These are phyloP conservation scores for Umbilicus rupestris DNA, from an alignment of 164 flowering plant genomes.

Conservation along the genomic window DNA sequence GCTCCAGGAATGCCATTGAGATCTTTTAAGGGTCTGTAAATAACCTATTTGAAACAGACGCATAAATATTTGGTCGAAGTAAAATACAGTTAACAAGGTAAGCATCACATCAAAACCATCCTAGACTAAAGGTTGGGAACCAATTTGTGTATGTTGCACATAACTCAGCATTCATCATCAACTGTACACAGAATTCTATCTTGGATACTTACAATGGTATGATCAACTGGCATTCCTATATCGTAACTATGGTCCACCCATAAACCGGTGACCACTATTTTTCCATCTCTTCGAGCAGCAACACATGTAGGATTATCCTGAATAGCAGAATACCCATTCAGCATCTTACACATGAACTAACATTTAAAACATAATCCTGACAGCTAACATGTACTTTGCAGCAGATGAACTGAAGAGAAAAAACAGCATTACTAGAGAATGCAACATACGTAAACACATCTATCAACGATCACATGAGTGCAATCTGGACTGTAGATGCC, in stretches of 20 bases:
- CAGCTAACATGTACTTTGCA: not conserved
- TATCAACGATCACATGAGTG: conserved; percentile 75
- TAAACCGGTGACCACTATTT: conserved; percentile 47
- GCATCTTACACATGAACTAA: not conserved
- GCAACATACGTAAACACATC: conserved; percentile 46
- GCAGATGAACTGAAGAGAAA: not conserved
- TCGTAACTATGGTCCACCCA: conserved; percentile 84
- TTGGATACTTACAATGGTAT: conserved; percentile 39
- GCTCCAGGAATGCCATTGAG: conserved; percentile 79
- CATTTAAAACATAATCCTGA: not conserved
- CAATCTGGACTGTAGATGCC: conserved; percentile 44
- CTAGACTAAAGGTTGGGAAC: not conserved
- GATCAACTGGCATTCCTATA: conserved; percentile 49
- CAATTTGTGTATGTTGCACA: not conserved
- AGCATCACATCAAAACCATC: not conserved
- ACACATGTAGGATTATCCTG: conserved; percentile 83
- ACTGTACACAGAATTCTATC: not conserved
- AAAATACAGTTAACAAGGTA: not conserved
- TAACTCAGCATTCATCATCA: not conserved
- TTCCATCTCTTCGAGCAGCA: conserved; percentile 66
- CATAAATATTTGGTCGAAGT: not conserved
- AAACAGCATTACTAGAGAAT: not conserved
- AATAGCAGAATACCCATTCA: not conserved
- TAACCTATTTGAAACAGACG: conserved; percentile 29
- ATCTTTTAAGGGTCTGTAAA: conserved; percentile 70